phyloP scores from a whole-genome alignment of 768 basidiomycete species.

The Paxillus rubicundulus region DNA sequence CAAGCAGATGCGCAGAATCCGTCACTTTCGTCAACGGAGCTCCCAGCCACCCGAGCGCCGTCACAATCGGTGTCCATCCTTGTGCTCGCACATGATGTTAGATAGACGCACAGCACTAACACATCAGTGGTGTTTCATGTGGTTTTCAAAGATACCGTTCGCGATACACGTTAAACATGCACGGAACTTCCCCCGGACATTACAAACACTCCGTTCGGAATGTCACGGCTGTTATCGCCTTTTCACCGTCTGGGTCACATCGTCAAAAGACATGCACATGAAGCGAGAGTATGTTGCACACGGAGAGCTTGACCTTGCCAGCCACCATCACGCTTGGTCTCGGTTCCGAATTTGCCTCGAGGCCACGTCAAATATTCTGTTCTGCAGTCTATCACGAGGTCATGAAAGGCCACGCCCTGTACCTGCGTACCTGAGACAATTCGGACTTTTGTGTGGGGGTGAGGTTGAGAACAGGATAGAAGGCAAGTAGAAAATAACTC shows the following conservation, averaged over 20 bases:
- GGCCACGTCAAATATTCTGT: background rate
- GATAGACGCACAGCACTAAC: constrained; percentile 3
- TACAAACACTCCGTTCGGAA: constrained; percentile 3
- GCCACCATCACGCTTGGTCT: background rate
- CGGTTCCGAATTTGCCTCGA: constrained; percentile 11
- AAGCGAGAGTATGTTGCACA: background rate
- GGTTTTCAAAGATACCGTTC: constrained; percentile 9
- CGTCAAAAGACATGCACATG: no score
- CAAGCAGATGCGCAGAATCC: background rate
- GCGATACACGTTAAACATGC: background rate
- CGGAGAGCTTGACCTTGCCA: background rate
- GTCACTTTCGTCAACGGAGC: background rate
- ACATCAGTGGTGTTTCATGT: constrained; percentile 5
- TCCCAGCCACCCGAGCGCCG: background rate
- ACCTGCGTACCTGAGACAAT: background rate
- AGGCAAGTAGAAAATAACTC: background rate
- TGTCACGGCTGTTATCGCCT: background rate
- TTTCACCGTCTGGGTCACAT: background rate
- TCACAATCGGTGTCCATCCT: background rate
- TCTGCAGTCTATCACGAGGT: background rate
- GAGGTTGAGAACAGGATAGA: background rate
- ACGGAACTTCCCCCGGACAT: constrained; percentile 3
- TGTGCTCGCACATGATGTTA: background rate
- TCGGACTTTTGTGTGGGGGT: background rate
- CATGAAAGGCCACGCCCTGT: background rate